These are phyloP conservation scores for Alternaria atra DNA, from an alignment of 2,329 filamentous ascomycete species.

Conservation along the genomic window DNA sequence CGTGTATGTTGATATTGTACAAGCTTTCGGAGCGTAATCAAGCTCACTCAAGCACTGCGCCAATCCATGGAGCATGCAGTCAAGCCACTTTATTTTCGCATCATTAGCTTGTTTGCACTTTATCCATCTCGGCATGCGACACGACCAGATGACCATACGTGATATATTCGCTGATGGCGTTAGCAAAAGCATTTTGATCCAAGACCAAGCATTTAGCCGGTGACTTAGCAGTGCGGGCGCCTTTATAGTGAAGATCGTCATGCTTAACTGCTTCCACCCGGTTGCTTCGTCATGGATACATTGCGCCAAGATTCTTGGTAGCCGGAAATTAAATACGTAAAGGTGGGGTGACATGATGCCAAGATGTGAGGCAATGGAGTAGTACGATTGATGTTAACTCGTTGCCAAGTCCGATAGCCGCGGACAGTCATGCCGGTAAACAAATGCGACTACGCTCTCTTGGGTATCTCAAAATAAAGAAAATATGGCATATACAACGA, in stretches of 20 bases:
- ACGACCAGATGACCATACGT: slow-evolving; percentile 16
- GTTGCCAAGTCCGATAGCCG: not conserved
- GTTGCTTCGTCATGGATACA: slow-evolving; percentile 18
- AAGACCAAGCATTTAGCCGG: slow-evolving; percentile 42
- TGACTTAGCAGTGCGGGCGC: slow-evolving; percentile 17
- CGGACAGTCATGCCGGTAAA: not conserved
- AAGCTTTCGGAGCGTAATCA: slow-evolving; percentile 11
- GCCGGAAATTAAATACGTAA: not conserved
- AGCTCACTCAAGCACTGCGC: slow-evolving; percentile 27
- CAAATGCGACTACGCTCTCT: not conserved
- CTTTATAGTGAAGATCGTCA: slow-evolving; percentile 8
- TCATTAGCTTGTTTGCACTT: slow-evolving; percentile 21
- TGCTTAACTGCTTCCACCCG: not conserved
- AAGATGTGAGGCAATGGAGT: slow-evolving; percentile 2
- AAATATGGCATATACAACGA: not conserved
- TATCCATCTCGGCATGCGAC: slow-evolving; percentile 19
- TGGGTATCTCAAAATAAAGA: slow-evolving; percentile 1
- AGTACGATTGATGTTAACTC: slow-evolving; percentile 7
- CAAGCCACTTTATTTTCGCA: slow-evolving; percentile 24
- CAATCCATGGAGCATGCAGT: slow-evolving; percentile 19
- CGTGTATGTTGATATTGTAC: slow-evolving; percentile 11
- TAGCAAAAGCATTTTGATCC: slow-evolving; percentile 30
- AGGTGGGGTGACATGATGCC: slow-evolving; percentile 6
- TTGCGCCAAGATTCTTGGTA: slow-evolving; percentile 10
- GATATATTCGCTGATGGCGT: slow-evolving; percentile 14